Evolutionary conservation across 495 filamentous ascomycete species (phyloP).

Genomic region (Amorphotheca resinae): DNA sequence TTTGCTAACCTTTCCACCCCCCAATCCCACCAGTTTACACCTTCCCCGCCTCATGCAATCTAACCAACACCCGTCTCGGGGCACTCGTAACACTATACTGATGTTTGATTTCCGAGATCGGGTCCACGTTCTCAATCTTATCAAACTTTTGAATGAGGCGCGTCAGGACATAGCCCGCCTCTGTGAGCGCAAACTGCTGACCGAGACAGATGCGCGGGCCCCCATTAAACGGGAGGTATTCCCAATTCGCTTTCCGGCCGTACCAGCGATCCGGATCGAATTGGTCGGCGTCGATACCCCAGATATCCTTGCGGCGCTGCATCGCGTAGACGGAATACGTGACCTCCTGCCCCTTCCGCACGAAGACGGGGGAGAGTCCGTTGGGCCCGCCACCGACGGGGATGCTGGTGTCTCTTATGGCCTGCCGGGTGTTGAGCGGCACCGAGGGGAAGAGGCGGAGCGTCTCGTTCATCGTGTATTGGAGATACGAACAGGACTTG

Average conservation of each 20-base stretch:
- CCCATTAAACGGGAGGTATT: conserved; percentile 45
- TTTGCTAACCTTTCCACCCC: no score
- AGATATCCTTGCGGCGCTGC: conserved; percentile 59
- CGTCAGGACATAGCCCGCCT: conserved; percentile 59
- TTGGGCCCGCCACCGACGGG: conserved; percentile 67
- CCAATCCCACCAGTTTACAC: no score
- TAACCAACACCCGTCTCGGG: background rate
- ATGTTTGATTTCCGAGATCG: background rate
- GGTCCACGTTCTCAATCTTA: conserved; percentile 31
- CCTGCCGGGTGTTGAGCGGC: conserved; percentile 60
- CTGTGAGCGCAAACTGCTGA: conserved; percentile 65
- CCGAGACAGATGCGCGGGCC: conserved; percentile 59
- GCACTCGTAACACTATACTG: conserved; percentile 1
- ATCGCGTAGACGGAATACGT: conserved; percentile 54
- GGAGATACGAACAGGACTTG: conserved; percentile 31
- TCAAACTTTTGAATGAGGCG: conserved; percentile 58
- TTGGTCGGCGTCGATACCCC: conserved; percentile 28
- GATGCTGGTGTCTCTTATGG: conserved; percentile 58
- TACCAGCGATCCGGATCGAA: conserved; percentile 44
- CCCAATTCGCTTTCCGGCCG: conserved; percentile 29
- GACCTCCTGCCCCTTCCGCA: conserved; percentile 52
- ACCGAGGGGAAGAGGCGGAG: conserved; percentile 30
- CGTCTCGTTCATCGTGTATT: conserved; percentile 23
- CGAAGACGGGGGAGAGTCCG: conserved; percentile 48
- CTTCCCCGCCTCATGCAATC: background rate